Evolutionary conservation across 2,329 filamentous ascomycete genomes (phyloP).

Genomic region (Epichloe scottii): DNA sequence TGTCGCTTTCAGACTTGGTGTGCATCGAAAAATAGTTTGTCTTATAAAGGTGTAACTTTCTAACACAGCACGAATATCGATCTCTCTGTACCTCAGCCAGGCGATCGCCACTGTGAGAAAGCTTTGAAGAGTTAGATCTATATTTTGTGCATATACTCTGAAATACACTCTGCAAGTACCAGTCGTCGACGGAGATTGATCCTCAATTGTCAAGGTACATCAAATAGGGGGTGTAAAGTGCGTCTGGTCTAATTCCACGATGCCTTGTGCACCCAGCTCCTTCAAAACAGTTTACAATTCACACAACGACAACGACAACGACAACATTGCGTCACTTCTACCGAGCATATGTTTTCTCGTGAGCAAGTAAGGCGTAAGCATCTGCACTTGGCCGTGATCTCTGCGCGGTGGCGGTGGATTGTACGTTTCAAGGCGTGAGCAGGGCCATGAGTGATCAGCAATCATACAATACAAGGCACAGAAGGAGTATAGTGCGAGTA

Average conservation of each 20-base stretch:
- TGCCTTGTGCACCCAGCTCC: background rate
- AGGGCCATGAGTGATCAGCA: background rate
- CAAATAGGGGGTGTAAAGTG: no score
- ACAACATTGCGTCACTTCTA: no score
- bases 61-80: no score
- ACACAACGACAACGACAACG: background rate
- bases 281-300: background rate
- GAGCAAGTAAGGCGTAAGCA: background rate
- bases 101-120: no score
- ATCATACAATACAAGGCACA: background rate
- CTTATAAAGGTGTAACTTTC: background rate
- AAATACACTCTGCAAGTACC: no score
- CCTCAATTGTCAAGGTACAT: no score
- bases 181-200: no score
- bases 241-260: background rate
- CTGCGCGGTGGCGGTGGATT: background rate
- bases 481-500: background rate
- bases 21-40: background rate
- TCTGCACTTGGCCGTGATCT: background rate
- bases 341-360: background rate
- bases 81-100: no score
- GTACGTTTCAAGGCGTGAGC: background rate
- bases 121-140: no score
- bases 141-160: no score
- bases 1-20: background rate